These are phyloP conservation scores for Leucoagaricus sp. DNA, from an alignment of 1,284 basidiomycete species.

Conservation along the genomic window DNA sequence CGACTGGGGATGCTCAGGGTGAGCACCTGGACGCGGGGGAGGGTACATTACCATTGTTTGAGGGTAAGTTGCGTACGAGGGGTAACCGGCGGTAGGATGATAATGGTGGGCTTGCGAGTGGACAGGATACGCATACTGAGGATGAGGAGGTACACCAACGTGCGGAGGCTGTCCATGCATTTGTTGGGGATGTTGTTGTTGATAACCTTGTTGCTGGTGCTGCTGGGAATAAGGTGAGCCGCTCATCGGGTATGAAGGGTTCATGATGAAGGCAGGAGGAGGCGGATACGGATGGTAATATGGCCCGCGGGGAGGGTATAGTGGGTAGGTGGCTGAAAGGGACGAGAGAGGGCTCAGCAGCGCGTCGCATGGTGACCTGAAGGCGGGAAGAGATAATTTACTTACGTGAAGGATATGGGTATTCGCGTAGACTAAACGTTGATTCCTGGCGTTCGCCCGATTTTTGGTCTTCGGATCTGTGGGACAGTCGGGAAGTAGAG, in stretches of 20 bases:
- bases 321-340: conserved; percentile 28
- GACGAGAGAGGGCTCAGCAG: not conserved
- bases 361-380: not conserved
- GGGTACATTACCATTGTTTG: conserved; percentile 72
- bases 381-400: not conserved
- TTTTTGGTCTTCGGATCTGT: conserved; percentile 18
- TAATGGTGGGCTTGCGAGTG: conserved; percentile 47
- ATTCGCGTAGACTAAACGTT: conserved; percentile 14
- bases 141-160: conserved; percentile 40
- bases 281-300: conserved; percentile 55
- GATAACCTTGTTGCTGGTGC: conserved; percentile 38
- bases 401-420: conserved; percentile 22
- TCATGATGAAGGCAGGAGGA: conserved; percentile 53
- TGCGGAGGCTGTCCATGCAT: conserved; percentile 40
- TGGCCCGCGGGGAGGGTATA: conserved; percentile 39
- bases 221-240: conserved; percentile 60
- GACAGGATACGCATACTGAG: conserved; percentile 59
- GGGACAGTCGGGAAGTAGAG: conserved; percentile 23
- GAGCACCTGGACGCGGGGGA: conserved; percentile 35
- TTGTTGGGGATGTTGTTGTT: conserved; percentile 42
- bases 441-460: conserved; percentile 15
- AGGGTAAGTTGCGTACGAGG: conserved; percentile 54
- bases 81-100: conserved; percentile 8
- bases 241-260: conserved; percentile 58
- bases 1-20: conserved; percentile 33